Evolutionary conservation across 371 early-diverging fungal genomes (phyloP), one percentile per base, ranked within the genome.

Genomic region (Mucor saturninus): DNA sequence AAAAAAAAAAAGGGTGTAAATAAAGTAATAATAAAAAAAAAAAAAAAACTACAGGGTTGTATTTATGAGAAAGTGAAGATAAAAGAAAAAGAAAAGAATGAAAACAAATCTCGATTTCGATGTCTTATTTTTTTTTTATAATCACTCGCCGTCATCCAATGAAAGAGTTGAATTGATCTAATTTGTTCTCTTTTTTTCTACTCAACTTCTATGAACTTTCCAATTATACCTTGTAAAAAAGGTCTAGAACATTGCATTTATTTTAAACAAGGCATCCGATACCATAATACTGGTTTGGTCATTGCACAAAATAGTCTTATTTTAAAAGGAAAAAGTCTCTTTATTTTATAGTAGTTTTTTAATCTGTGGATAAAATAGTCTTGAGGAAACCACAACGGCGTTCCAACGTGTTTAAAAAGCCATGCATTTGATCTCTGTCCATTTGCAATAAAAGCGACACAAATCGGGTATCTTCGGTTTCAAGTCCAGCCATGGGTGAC

Each of bases 361-460:
- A 21, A 21, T 54, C 38, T 42, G 48, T 42, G 6, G 21, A 26
- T 30, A 70, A 59, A 40, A 72, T 39, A 5, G 73, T 65, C 54
- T 68, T 68, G 14, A 75, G 46, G 32, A 72, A 66, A 28, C 59
- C 69, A 40, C 75, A 75, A 8, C 83, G 72, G 43, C 75, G 76
- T 67, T 83, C 83, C 11, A 83, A 69, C 63, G 75, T 73, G 48
- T 60, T 64, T 4, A 83, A 61, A 53, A 83, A 83, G 14, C 77
- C 79, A 60, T 78, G 73, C 83, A 83, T 83, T 61, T 83, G 83
- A 56, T 75, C 75, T 21, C 71, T 72, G 53, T 80, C 76, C 83
- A 83, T 83, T 64, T 78, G 77, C 26, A 73, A 59, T 38, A 83
- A 65, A 46, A 80, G 57, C 29, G 78, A 73, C 14, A 75, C 68